phyloP scores from a whole-genome alignment of 148 eudicot species.

The Amaranthus palmeri region DNA sequence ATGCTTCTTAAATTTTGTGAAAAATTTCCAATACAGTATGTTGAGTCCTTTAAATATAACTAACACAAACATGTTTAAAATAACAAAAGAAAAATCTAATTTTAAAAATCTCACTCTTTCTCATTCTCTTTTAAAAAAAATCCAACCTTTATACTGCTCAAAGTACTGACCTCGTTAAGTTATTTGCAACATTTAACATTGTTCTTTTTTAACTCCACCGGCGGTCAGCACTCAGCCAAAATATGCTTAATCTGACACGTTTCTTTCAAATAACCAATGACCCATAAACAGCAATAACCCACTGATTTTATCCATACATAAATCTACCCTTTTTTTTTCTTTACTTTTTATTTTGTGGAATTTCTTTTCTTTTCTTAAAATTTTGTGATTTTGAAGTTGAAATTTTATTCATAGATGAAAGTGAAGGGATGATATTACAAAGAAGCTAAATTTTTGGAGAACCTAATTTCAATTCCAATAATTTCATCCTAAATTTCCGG shows the following conservation, averaged over 20 bases:
- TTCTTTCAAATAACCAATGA: not conserved
- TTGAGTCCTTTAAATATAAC: too few relatives aligned
- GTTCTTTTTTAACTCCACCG: too few relatives aligned
- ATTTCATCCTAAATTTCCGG: conserved; percentile 21
- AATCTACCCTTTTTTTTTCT: not conserved
- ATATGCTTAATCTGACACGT: conserved; percentile 14
- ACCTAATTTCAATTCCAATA: conserved; percentile 14
- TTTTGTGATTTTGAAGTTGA: not conserved
- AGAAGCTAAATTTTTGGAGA: conserved; percentile 26
- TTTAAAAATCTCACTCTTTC: too few relatives aligned
- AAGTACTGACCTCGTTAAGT: too few relatives aligned
- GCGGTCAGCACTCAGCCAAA: conserved; percentile 8
- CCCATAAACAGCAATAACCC: not conserved
- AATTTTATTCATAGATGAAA: conserved; percentile 2
- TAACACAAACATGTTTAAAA: too few relatives aligned
- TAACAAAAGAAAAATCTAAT: too few relatives aligned
- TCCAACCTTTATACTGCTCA: too few relatives aligned
- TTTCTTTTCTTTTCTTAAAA: not conserved
- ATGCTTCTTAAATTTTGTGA: too few relatives aligned
- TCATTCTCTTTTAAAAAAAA: too few relatives aligned
- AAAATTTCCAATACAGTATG: too few relatives aligned
- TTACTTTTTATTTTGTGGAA: not conserved
- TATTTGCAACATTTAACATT: too few relatives aligned
- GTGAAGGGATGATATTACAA: not conserved
- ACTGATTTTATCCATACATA: conserved; percentile 16